Evolutionary conservation across 352 stramenopile species (phyloP), one percentile per base, ranked within the genome.

Genomic region (Phytophthora pseudosyringae): DNA sequence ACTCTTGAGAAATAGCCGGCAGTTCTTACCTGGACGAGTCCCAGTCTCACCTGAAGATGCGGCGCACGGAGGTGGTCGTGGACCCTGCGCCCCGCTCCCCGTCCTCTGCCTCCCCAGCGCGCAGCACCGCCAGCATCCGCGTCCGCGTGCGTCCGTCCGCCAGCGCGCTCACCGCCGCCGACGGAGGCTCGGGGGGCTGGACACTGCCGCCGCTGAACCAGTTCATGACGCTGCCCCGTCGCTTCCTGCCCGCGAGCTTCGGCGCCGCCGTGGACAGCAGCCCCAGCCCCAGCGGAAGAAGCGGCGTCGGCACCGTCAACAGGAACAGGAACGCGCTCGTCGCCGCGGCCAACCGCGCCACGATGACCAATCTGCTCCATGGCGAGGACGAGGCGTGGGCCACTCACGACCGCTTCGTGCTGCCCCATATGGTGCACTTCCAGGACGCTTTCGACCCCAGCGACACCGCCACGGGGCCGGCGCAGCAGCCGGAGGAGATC

Each of bases 401-500:
- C 10, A 16, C 48, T 6, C 31, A 28, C 15, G 18, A 46, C 25
- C 58, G 38, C 44, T 61, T 69, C 28, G 28, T 67, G 10, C 25
- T 69, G 21, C 55, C 52, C 12, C 58, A 26, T 13, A 28, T 57
- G 8, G 18, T 70, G 44, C 51, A 48, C 25, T 67, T 59, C 21
- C 40, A 64, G 13, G 49, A 66, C 49, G 21, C 52, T 9, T 35
- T 46, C 18, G 40, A 52, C 10, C 26, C 9, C 26, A 33, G 40
- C 21, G 15, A 51, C 36, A 43, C 29, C 46, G 18, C 10, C 35
- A 36, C 33, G 38, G 36, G 16, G 9, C 26, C 44, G 36, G 32
- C 46, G 7, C 32, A 55, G 25, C 69, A 52, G 3, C 63, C 69
- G 3, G 69, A 85, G 44, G 73, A 88, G 44, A 93, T 93, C 47